phyloP scores from a whole-genome alignment of 169 alveolate species.

The Cryptosporidium canis region DNA sequence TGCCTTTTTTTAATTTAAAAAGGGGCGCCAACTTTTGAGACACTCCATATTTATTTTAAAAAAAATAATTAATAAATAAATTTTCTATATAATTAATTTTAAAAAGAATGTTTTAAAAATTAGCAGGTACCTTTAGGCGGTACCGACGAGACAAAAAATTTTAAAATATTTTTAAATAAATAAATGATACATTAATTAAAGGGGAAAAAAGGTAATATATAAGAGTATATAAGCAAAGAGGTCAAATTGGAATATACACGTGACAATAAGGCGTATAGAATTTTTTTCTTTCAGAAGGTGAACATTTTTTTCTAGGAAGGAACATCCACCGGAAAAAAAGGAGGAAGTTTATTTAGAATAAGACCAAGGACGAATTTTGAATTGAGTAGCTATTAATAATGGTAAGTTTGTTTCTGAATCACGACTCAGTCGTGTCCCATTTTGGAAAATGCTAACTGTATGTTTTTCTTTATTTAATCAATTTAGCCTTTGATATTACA shows the following conservation, averaged over 20 bases:
- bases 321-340: constrained; percentile 12
- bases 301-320: neutral
- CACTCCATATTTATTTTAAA: neutral
- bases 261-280: neutral
- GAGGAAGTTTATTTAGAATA: neutral
- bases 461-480: neutral
- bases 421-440: neutral
- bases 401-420: neutral
- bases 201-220: neutral
- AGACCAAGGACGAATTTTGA: neutral
- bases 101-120: too few relatives aligned
- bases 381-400: neutral
- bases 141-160: constrained; percentile 31
- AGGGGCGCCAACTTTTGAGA: constrained; percentile 14
- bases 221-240: neutral
- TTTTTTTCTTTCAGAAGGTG: neutral
- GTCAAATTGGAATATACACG: neutral
- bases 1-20: neutral
- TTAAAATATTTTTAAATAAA: neutral
- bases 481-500: constrained; percentile 90
- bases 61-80: too few relatives aligned
- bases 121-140: constrained; percentile 5
- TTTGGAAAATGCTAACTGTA: neutral
- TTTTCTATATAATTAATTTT: too few relatives aligned
- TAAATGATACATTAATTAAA: neutral